Conservation (phyloP, 208 protist species). For the Vickermania ingenoplastis region DNA sequence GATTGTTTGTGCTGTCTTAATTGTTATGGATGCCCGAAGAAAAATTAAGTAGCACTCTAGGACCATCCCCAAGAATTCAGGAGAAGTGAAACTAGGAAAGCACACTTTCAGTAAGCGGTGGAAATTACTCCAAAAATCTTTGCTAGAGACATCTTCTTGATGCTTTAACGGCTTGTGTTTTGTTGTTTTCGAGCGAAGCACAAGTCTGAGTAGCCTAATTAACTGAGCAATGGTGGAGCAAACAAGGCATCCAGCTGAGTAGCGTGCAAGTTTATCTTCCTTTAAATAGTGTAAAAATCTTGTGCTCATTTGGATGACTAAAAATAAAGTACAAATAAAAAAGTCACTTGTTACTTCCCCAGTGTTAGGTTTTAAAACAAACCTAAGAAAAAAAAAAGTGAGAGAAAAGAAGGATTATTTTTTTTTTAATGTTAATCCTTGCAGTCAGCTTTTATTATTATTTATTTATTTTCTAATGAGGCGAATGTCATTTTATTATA, state of each 20-base stretch:
- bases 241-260: neutral
- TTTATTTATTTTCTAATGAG: too few species aligned
- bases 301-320: neutral
- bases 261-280: neutral
- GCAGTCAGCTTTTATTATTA: too few species aligned
- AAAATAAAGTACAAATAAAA: too few species aligned
- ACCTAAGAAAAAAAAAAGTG: too few species aligned
- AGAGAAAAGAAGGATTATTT: too few species aligned
- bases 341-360: too few species aligned
- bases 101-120: slow-evolving; percentile 47
- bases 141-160: neutral
- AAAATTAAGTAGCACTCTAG: slow-evolving; percentile 38
- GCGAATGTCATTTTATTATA: too few species aligned
- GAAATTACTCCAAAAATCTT: slow-evolving; percentile 44
- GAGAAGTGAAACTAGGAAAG: slow-evolving; percentile 36
- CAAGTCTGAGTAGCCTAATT: neutral
- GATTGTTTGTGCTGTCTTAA: slow-evolving; percentile 44
- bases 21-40: slow-evolving; percentile 43
- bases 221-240: neutral
- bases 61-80: slow-evolving; percentile 33
- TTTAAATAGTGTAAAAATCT: neutral
- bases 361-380: too few species aligned
- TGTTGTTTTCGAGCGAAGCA: neutral
- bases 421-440: too few species aligned
- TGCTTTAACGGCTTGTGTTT: neutral